Evolutionary conservation across 257 asterid species (phyloP), one percentile per base, ranked within the genome.

Genomic region (Capsicum pubescens): DNA sequence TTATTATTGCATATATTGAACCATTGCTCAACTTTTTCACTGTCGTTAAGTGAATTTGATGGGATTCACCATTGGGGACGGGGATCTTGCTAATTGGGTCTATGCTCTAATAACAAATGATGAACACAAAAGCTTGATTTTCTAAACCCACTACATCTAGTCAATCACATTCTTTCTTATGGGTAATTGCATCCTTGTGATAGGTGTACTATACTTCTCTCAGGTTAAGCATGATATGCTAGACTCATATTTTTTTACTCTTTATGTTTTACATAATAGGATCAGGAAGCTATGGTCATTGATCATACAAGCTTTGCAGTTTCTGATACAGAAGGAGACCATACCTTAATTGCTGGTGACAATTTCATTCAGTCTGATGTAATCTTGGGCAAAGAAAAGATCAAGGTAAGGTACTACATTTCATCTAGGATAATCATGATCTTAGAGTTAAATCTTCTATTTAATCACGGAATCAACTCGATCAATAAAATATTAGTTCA

Each of bases 241-340:
- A n/a, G 78, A 13, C 68, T 50, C 39, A 48, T 9, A 67, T 60
- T 59, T 59, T 66, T 63, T 17, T 63, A 15, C 76, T 52, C 84
- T 6, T n/a, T 74, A 15, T 78, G 54, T 69, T 64, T 16, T 32
- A 66, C 4, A 50, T 64, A 3, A 84, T 87, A 94, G 98, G 98
- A 92, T 81, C 89, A 93, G 50, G 87, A 93, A 74, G 91, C 94
- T 11, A 63, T 93, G 90, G 95, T 94, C 52, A 85, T 93, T 56
- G 98, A 94, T 86, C 98, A 94, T 85, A 88, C 88, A 71, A 88
- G 92, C 87, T 93, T 87, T 87, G 94, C 97, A 44, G 90, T 92
- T 86, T 91, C 93, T 42, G 89, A 87, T 86, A 87, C 91, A 19
- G 92, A 90, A 84, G 98, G 98, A 59, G 98, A 94, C 80, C 98